Percentiles rank a stretch among this genome's conserved stretches.
These are phyloP conservation scores for Melaleuca quinquenervia DNA, from an alignment of 345 rosid species.

Conservation along the genomic window DNA sequence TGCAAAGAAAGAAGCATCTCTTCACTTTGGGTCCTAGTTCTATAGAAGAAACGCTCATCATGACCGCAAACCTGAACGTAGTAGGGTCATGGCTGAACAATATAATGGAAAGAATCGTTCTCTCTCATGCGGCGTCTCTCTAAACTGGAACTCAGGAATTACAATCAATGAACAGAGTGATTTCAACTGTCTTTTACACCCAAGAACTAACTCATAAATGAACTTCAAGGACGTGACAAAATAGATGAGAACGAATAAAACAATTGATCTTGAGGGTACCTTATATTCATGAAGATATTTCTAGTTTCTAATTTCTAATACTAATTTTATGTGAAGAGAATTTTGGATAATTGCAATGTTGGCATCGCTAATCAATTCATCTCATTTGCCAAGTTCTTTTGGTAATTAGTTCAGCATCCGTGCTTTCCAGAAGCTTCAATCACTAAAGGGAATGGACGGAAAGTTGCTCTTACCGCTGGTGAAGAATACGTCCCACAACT, in stretches of 20 bases:
- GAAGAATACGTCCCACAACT: constrained; percentile 60
- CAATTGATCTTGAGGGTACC: background rate
- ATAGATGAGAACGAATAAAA: too few species aligned
- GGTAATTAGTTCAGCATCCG: background rate
- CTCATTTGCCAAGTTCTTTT: background rate
- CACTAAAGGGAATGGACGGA: background rate
- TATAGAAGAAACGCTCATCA: too few species aligned
- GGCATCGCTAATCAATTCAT: background rate
- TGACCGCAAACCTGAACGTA: too few species aligned
- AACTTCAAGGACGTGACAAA: too few species aligned
- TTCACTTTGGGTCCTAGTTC: background rate
- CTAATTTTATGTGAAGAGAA: background rate
- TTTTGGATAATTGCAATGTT: background rate
- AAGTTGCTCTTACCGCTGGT: constrained; percentile 43
- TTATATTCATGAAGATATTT: background rate
- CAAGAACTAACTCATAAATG: too few species aligned
- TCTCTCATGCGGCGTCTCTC: too few species aligned
- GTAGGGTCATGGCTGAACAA: too few species aligned
- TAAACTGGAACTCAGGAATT: too few species aligned
- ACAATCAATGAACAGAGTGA: too few species aligned
- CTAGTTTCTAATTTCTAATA: background rate
- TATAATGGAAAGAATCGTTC: too few species aligned
- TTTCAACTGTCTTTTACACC: too few species aligned
- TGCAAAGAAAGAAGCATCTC: background rate
- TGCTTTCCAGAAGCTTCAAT: background rate